A percentile compares a stretch with the other conserved stretches of the same genome.
phyloP scores from a whole-genome alignment of 352 stramenopile genomes.

The Blastocystis hominis region DNA sequence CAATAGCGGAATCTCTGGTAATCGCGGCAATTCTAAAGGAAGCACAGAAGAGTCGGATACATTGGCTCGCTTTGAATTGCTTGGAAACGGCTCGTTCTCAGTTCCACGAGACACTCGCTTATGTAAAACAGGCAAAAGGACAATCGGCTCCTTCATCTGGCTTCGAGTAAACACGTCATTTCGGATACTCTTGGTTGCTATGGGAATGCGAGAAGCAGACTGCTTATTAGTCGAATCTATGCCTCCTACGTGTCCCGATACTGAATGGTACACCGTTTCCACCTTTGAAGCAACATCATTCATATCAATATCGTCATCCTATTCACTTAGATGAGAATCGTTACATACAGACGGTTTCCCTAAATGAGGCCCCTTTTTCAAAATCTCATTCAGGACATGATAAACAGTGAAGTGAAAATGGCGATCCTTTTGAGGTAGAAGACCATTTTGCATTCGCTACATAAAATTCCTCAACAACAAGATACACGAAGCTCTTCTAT shows the following conservation, averaged over 20 bases:
- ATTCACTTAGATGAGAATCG: background rate
- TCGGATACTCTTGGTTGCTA: background rate
- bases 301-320: background rate
- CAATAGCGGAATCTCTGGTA: no score
- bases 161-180: background rate
- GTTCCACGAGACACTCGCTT: no score
- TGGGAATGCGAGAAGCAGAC: background rate
- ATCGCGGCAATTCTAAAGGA: no score
- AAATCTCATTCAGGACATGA: slow-evolving; percentile 8
- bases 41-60: no score
- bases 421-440: background rate
- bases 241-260: background rate
- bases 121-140: background rate
- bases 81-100: no score
- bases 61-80: no score
- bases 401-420: background rate
- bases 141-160: background rate
- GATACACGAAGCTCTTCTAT: slow-evolving; percentile 5
- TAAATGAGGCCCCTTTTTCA: background rate
- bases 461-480: background rate
- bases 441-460: background rate
- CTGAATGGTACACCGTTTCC: background rate
- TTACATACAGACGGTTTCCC: background rate
- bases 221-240: background rate
- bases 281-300: background rate